These are phyloP conservation scores for Graphiopsis chlorocephala DNA, from an alignment of 2,329 filamentous ascomycete genomes.

Conservation along the genomic window DNA sequence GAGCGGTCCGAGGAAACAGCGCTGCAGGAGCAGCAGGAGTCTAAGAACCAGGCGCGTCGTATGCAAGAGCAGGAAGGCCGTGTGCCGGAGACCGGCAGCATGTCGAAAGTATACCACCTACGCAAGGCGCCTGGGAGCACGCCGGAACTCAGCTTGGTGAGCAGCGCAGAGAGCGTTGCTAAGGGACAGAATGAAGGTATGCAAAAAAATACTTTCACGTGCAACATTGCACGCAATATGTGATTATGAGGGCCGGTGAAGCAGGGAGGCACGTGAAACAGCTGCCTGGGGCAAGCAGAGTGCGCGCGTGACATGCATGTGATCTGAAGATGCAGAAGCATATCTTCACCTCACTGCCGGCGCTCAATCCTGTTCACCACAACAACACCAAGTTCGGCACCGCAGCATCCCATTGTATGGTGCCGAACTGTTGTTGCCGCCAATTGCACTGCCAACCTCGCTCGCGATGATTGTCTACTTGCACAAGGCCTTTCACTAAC, in stretches of 20 bases:
- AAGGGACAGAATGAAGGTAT: slow-evolving; percentile 29
- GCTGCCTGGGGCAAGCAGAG: background rate
- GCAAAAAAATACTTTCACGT: slow-evolving; percentile 1
- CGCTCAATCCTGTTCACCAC: background rate
- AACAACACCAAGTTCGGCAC: background rate
- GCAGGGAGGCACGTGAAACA: background rate
- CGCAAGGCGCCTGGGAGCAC: slow-evolving; percentile 47
- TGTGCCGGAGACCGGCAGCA: slow-evolving; percentile 30
- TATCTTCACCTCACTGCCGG: background rate
- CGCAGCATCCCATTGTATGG: background rate
- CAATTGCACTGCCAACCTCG: background rate
- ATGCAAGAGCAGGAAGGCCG: slow-evolving; percentile 31
- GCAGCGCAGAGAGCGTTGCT: slow-evolving; percentile 30
- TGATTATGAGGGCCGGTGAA: background rate
- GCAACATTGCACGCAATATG: background rate
- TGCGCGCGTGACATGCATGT: slow-evolving; percentile 7
- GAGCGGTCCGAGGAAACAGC: slow-evolving; percentile 4
- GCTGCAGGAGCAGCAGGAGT: slow-evolving; percentile 17
- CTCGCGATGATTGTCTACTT: background rate
- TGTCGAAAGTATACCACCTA: slow-evolving; percentile 40
- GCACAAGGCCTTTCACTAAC: background rate
- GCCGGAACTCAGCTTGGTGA: slow-evolving; percentile 43
- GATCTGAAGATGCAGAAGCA: background rate
- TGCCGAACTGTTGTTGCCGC: background rate
- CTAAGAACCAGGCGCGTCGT: slow-evolving; percentile 24